Evolutionary conservation across 2,329 filamentous ascomycete species (phyloP).

Genomic region (Hypoxylon sp.): DNA sequence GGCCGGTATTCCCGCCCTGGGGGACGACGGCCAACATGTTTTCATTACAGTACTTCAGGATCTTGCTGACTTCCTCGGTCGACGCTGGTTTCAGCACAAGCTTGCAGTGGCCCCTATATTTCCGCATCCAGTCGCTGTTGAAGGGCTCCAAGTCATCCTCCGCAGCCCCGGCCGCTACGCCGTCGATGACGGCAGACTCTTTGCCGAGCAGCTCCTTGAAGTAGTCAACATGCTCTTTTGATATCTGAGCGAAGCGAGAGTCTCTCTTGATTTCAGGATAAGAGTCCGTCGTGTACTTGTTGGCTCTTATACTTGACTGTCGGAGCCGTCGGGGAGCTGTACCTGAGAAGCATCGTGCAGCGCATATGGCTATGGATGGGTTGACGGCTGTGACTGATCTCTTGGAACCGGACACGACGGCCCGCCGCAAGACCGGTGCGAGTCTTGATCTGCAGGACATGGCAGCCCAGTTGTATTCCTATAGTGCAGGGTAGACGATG

Average conservation of each 20-base stretch:
- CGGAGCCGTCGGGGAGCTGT: conserved; percentile 41
- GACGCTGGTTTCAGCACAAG: conserved; percentile 86
- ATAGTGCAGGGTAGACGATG: neutral
- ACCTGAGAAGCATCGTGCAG: conserved; percentile 40
- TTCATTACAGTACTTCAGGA: conserved; percentile 95
- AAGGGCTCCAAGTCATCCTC: conserved; percentile 86
- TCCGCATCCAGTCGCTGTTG: conserved; percentile 99
- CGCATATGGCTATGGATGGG: conserved; percentile 7
- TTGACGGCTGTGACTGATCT: conserved; percentile 22
- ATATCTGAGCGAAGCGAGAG: conserved; percentile 75
- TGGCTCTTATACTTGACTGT: conserved; percentile 41
- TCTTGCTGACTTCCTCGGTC: conserved; percentile 87
- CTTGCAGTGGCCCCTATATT: conserved; percentile 90
- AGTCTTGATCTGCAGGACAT: conserved; percentile 45
- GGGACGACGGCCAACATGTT: conserved; percentile 92
- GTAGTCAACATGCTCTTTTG: conserved; percentile 78
- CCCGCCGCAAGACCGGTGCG: conserved; percentile 40
- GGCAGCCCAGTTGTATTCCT: conserved; percentile 3
- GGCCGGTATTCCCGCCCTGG: conserved; percentile 94
- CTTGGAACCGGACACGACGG: conserved; percentile 34
- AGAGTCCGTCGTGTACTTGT: conserved; percentile 84
- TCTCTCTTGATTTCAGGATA: conserved; percentile 87
- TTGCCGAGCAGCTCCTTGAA: conserved; percentile 84
- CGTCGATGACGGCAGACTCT: conserved; percentile 83
- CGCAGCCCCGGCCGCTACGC: conserved; percentile 73